phyloP scores from a whole-genome alignment of 306 rosid genomes.

The Alnus rubra region DNA sequence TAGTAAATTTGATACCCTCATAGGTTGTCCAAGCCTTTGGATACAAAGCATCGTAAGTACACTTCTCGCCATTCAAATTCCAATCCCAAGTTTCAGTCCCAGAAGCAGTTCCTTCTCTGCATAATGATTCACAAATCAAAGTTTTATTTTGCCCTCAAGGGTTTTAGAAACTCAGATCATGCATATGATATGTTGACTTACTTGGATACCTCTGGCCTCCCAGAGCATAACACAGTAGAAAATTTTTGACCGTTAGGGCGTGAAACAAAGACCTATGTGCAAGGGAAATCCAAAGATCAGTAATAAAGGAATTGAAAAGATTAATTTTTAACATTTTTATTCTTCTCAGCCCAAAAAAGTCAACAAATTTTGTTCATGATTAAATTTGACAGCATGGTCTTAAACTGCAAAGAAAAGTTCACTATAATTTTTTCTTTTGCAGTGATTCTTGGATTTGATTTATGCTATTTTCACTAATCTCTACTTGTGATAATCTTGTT shows the following conservation, averaged over 20 bases:
- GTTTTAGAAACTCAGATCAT: neutral
- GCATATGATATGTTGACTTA: slow-evolving; percentile 26
- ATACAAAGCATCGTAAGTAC: slow-evolving; percentile 84
- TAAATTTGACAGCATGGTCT: neutral
- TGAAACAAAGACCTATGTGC: slow-evolving; percentile 71
- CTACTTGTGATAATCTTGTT: neutral
- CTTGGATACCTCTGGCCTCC: slow-evolving; percentile 56
- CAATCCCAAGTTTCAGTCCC: slow-evolving; percentile 96
- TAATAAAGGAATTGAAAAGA: neutral
- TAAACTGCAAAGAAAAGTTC: neutral
- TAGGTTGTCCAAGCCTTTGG: slow-evolving; percentile 96
- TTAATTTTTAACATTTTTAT: neutral
- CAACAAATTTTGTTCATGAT: neutral
- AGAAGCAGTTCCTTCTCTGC: slow-evolving; percentile 65
- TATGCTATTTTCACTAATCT: too few species aligned
- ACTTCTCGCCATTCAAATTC: slow-evolving; percentile 72
- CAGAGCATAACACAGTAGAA: slow-evolving; percentile 70
- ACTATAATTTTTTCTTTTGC: too few species aligned
- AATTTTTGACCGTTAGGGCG: slow-evolving; percentile 66
- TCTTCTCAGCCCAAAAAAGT: neutral
- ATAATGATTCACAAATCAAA: neutral
- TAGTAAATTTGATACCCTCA: slow-evolving; percentile 52
- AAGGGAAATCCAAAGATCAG: neutral
- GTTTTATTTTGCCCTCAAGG: neutral
- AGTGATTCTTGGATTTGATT: too few species aligned